Evolutionary conservation across 495 filamentous ascomycete genomes (phyloP).

Genomic region (Penicillium riverlandense): DNA sequence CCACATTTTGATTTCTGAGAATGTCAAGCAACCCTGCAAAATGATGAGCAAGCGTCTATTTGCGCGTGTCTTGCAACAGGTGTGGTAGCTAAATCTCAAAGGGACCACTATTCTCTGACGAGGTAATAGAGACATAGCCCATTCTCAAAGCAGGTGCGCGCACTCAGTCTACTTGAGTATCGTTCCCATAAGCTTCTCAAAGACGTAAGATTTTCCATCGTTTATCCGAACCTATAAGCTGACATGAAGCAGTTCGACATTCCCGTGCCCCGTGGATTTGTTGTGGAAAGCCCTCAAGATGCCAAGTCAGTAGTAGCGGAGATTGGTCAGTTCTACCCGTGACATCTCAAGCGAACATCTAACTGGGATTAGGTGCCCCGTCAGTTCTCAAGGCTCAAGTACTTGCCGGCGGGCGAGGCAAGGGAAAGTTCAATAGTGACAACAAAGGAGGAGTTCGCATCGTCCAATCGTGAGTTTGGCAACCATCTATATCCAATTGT

Average conservation of each 20-base stretch:
- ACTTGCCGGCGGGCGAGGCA: conserved; percentile 24
- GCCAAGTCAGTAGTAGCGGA: conserved; percentile 15
- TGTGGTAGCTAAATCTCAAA: not conserved
- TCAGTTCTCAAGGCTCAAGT: conserved; percentile 26
- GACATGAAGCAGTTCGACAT: conserved; percentile 15
- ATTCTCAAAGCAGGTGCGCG: conserved; percentile 10
- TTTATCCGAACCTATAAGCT: not conserved
- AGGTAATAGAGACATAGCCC: not conserved
- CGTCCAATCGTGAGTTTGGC: conserved; percentile 13
- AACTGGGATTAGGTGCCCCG: conserved; percentile 14
- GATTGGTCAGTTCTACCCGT: conserved; percentile 12
- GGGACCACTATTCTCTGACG: not conserved
- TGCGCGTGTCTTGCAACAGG: conserved; percentile 2
- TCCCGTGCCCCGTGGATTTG: conserved; percentile 20
- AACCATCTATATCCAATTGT: not conserved
- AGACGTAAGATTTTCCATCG: conserved; percentile 9
- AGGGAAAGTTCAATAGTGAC: conserved; percentile 23
- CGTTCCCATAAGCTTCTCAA: conserved; percentile 21
- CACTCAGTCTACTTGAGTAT: conserved; percentile 18
- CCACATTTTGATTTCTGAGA: too few species aligned
- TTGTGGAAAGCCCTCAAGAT: conserved; percentile 15
- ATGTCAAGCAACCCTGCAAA: too few species aligned
- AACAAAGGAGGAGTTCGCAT: conserved; percentile 25
- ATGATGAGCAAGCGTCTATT: conserved; percentile 1
- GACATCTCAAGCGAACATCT: not conserved